Percentiles rank a stretch among this genome's conserved stretches.
Conservation (phyloP, 2,329 filamentous ascomycete species). For the Arthrobotrys pseudoclavata region DNA sequence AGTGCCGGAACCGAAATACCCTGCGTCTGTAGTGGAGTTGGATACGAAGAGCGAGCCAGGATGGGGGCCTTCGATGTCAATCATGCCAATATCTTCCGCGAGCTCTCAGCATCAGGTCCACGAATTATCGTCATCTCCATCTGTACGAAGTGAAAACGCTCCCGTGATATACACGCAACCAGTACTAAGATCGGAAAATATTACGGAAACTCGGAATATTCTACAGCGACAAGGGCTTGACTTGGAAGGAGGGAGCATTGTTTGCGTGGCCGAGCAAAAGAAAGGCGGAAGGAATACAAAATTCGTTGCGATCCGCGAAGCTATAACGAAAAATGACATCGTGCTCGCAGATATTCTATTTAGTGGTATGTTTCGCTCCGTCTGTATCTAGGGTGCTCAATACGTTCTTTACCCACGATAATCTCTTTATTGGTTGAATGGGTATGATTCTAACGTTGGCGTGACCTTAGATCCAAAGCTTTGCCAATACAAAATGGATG, state of each 20-base stretch:
- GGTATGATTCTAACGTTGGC: neutral
- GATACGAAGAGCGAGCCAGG: neutral
- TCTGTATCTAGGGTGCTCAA: neutral
- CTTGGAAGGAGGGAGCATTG: neutral
- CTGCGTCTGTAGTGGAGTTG: neutral
- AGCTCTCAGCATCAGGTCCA: neutral
- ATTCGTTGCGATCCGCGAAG: neutral
- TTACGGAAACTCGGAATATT: neutral
- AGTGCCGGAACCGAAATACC: neutral
- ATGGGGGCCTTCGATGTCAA: neutral
- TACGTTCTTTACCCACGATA: neutral
- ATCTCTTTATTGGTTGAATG: neutral
- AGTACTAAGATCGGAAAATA: neutral
- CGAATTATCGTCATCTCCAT: slow-evolving; percentile 5
- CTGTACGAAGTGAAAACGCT: neutral
- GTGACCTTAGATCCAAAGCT: neutral
- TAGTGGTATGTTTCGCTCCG: slow-evolving; percentile 1
- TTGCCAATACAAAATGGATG: neutral
- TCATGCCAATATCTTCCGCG: neutral
- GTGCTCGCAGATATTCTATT: slow-evolving; percentile 13
- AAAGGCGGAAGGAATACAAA: neutral
- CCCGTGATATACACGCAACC: neutral
- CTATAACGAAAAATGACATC: slow-evolving; percentile 1
- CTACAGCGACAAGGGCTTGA: neutral
- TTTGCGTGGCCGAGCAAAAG: neutral